Conservation (phyloP, 352 stramenopile species). For the Pythium vanterpoolii region DNA sequence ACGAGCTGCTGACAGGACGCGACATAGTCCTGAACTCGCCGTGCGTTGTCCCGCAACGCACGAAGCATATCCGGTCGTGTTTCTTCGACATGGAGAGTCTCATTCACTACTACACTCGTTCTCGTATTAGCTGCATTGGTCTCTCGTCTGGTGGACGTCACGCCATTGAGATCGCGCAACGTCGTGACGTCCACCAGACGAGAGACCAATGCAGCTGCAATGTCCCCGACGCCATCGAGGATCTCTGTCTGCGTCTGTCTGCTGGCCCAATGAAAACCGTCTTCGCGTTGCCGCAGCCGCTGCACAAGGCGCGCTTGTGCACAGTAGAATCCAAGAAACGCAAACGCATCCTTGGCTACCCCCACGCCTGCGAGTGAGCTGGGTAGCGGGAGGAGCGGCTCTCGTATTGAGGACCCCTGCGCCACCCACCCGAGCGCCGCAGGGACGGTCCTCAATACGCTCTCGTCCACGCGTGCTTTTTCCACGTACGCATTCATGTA, state of each 20-base stretch:
- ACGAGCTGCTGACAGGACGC: not conserved
- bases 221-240: not conserved
- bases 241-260: not conserved
- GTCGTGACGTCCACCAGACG: not conserved
- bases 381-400: too few species aligned
- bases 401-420: too few species aligned
- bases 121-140: too few species aligned
- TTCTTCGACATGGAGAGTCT: not conserved
- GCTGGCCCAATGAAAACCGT: not conserved
- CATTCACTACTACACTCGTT: not conserved
- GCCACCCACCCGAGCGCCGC: not conserved
- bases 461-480: not conserved
- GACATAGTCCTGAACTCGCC: not conserved
- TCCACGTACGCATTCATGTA: not conserved
- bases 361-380: not conserved
- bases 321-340: slow-evolving; percentile 12
- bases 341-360: not conserved
- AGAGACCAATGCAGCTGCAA: not conserved
- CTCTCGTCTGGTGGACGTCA: too few species aligned
- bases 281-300: not conserved
- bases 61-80: not conserved
- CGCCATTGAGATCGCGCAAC: not conserved
- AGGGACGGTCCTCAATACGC: not conserved
- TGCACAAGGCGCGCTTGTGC: not conserved
- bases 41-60: not conserved